Base-by-base conservation (phyloP, 208 protist species). In the Angomonas deanei region DNA sequence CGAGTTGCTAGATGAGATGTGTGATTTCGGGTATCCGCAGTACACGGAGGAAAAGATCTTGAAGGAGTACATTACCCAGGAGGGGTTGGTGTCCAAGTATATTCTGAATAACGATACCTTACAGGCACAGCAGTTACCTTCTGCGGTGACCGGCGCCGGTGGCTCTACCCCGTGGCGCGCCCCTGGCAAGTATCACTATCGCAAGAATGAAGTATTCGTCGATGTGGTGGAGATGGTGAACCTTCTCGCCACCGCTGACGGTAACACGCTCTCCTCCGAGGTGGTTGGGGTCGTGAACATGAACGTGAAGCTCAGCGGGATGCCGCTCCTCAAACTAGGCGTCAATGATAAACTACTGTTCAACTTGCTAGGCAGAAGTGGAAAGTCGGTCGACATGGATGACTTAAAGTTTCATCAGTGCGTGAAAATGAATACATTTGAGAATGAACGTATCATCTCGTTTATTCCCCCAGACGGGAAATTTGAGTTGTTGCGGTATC, bases 11-110 rank as follows among this genome's bases (percentile, higher is more conserved):
- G 98, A 99, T 70, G 97, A 99, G 81, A 97, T 98, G 61, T 85
- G 99, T 60, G 98, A 99, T 84, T 99, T 98, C 89, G 98, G 98
- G 24, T 98, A 98, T 57, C 98, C 98, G 34, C 98, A 99, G 84
- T 98, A 88, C 72, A 97, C 85, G n/a, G 92, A 98, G 58, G 78
- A 81, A 33, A 92, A 97, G 61, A 76, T 96, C 61, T 81, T 99
- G 32, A 98, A 99, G 67, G 76, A 93, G 34, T 98, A 97, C 82
- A 99, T 99, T 57, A 96, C 94, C 39, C 93, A 98, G 75, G 87
- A 85, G 60, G 77, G 76, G 8, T 70, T 90, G 17, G 76, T 89
- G 42, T 67, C 66, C 1, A 71, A 56, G 28, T 77, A 71, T 21
- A 61, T 83, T 27, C 53, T 79, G 11, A 48, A 77, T 24, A 74